Base-by-base conservation (phyloP, 2,329 filamentous ascomycete genomes). In the Neophaeococcomyces mojaviensis region DNA sequence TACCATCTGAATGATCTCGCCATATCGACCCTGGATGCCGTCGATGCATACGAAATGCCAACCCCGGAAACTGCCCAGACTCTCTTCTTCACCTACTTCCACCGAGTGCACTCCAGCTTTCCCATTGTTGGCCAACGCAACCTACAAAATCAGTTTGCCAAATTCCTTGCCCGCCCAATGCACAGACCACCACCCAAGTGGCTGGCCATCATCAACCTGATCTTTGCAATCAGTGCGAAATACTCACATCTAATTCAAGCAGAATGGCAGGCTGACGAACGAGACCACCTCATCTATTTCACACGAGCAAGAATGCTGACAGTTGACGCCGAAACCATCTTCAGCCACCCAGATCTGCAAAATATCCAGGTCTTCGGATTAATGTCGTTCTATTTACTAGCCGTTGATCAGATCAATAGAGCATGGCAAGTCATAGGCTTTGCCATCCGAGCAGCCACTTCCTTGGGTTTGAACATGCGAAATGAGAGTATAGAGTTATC, bases 181-280 rank as follows among this genome's bases (percentile, higher is more conserved):
- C 45, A 49, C 15, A 57, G 61, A 46, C 65, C 66, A 13, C 64
- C 64, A 1, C 62, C 64, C 44, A 67, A 64, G 45, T 68, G 66
- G 65, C 57, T 70, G 34, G 67, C 68, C 13, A 69, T 69, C 19
- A 51, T 71, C 48, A 71, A 71, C 43, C 57, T 70, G 56, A 68
- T 71, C 2, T 70, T 71, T 44, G 68, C 68, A 24, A 69, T 71
- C 39, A 59, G 60, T 4, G 63, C 68, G 22, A 64, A 65, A 45
- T 66, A 71, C 53, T 62, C 67, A 9, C 65, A 69, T 44, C 58
- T 70, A 4, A 60, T 62, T 30, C 61, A 68, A 47, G 66, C 66
- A 10, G 57, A 66, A 3, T 70, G 67, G 68, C 56, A 57, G 41
- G 66, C 64, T 3, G 62, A 68, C 49, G 59, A 63, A 20, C 59